Base-by-base conservation (phyloP, 257 asterid species). In the Cruciata laevipes region DNA sequence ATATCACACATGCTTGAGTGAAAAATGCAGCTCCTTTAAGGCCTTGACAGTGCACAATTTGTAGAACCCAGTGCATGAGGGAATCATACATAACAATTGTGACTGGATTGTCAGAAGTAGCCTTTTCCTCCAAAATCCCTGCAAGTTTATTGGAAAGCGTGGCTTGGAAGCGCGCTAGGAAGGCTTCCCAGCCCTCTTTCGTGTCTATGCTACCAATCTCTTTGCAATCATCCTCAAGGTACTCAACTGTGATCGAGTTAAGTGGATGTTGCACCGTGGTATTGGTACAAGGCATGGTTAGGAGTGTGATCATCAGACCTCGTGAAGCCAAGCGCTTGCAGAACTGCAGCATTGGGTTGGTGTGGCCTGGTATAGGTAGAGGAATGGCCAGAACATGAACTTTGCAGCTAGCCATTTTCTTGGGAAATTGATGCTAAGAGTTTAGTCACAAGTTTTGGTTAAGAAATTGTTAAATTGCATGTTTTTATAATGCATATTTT, bases 311-410 rank as follows among this genome's bases (percentile, higher is more conserved):
- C 5, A 1, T 61, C 0, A 83, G 20, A 4, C 79, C 82, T 59
- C 66, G 74, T 16, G 87, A 75, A 56, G 77, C 81, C 30, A 87
- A 57, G 31, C 68, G 74, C 11, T 84, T 87, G 23, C 87, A 80
- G 12, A 87, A 75, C 18, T 81, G 85, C 33, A 87, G 23, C 37
- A 80, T 52, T 0, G 85, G 95, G 18, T 83, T 87, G 14, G 79
- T 67, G 78, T 87, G 95, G 66, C 95, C 90, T 67, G 83, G 89
- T 23, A 64, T 66, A 1, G 91, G 91, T 7, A 20, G 70, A 52
- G 91, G 87, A 40, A 87, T 44, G 20, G 84, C 80, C 3, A 83
- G 62, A 49, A 81, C 63, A 65, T 79, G 77, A 61, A 9, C 10
- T 38, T 63, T 66, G 12, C 0, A 63, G 32, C 31, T 49, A 4